These are phyloP conservation scores for Voacanga thouarsii DNA, from an alignment of 257 asterid genomes.

Conservation along the genomic window DNA sequence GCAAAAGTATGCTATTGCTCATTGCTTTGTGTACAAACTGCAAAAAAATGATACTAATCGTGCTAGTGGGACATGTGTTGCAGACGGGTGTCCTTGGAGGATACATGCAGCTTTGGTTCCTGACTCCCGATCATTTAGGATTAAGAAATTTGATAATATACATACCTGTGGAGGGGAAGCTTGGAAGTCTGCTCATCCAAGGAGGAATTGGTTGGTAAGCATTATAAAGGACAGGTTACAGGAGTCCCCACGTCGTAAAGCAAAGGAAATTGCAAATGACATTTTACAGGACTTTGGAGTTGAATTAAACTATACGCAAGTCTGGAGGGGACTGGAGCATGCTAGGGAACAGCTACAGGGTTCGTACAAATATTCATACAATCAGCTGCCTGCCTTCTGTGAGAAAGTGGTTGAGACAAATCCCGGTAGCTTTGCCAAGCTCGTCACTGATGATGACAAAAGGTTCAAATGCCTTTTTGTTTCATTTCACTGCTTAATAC, in stretches of 20 bases:
- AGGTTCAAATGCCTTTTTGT: slow-evolving; percentile 56
- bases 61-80: slow-evolving; percentile 71
- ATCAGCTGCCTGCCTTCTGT: slow-evolving; percentile 69
- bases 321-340: slow-evolving; percentile 74
- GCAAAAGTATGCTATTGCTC: slow-evolving; percentile 81
- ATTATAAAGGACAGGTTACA: slow-evolving; percentile 70
- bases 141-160: slow-evolving; percentile 58
- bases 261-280: slow-evolving; percentile 72
- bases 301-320: slow-evolving; percentile 61
- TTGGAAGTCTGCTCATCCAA: slow-evolving; percentile 80
- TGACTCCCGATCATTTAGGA: slow-evolving; percentile 53
- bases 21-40: slow-evolving; percentile 67
- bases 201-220: slow-evolving; percentile 74
- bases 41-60: slow-evolving; percentile 74
- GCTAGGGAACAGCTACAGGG: slow-evolving; percentile 86
- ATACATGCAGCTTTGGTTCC: slow-evolving; percentile 86
- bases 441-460: slow-evolving; percentile 55
- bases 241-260: slow-evolving; percentile 76
- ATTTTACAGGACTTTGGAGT: slow-evolving; percentile 78
- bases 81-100: slow-evolving; percentile 84
- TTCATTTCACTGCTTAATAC: slow-evolving; percentile 52
- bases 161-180: slow-evolving; percentile 81
- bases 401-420: slow-evolving; percentile 58
- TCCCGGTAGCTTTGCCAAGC: slow-evolving; percentile 63
- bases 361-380: slow-evolving; percentile 69